Base-by-base conservation (phyloP, 176 grass and related monocot species). In the Zoysia japonica region DNA sequence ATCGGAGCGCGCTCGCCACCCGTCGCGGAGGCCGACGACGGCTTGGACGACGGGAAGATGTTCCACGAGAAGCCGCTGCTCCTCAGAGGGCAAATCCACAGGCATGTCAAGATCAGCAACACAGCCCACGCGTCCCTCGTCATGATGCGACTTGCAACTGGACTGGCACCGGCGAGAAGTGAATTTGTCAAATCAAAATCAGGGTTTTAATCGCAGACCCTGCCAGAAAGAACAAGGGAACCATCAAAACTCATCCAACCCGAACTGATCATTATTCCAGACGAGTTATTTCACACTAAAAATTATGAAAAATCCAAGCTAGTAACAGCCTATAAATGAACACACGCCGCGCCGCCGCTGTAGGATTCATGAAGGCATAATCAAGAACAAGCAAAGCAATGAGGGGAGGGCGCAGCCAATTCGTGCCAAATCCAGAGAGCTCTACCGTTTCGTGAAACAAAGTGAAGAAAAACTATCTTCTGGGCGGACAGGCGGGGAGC, bases 61-160 rank as follows among this genome's bases (percentile, higher is more conserved):
- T 50, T 79, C 89, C 89, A 91, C 1, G 67, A 85, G 11, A 86
- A 75, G 7, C 70, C 83, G 17, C 3, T 55, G 44, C 28, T 42
- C 51, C 60, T 65, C 44, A 1, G 15, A n/a, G 75, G 70, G 38
- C 69, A 80, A 7, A 53, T 36, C 4, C 19, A 87, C 40, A 84
- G 2, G 20, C 77, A 91, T 12, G 63, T 38, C 42, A 81, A 4
- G 20, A 81, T 61, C 60, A 84, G 1, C 48, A 91, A 0, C 4
- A 40, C 15, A 14, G 55, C 2, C 9, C 38, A 53, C 38, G 9
- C 1, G 64, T 45, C 68, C 15, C 19, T 85, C 7, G 50, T 44
- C 82, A 81, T 85, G 82, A 4, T 38, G 51, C 64, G 20, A 59
- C 7, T 19, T 14, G 66, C 76, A 55, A 40, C 43, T 48, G 40